A percentile compares a stretch with the other conserved stretches of the same genome.
These are phyloP conservation scores for Ustilago crameri DNA, from an alignment of 1,284 basidiomycete genomes.

Conservation along the genomic window DNA sequence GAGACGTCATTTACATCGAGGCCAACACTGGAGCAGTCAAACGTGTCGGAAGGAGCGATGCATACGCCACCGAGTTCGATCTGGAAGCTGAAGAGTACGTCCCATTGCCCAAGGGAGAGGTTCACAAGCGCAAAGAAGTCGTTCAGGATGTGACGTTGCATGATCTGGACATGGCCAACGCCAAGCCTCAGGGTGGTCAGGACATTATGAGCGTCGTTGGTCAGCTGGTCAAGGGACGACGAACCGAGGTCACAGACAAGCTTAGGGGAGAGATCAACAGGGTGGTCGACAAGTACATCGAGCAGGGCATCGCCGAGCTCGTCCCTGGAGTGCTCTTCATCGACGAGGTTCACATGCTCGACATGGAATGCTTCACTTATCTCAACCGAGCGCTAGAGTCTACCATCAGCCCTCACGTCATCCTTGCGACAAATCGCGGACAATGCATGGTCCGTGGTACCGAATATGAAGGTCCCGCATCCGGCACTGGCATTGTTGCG, in stretches of 20 bases:
- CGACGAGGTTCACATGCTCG: slow-evolving; percentile 99
- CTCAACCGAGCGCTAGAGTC: slow-evolving; percentile 95
- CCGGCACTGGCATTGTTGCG: slow-evolving; percentile 78
- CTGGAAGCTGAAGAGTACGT: slow-evolving; percentile 98
- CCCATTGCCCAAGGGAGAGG: slow-evolving; percentile 95
- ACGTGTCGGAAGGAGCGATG: slow-evolving; percentile 96
- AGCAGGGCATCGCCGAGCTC: slow-evolving; percentile 96
- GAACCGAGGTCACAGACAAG: slow-evolving; percentile 98
- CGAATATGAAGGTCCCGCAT: slow-evolving; percentile 69
- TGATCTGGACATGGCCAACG: slow-evolving; percentile 96
- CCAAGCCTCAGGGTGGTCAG: slow-evolving; percentile 90
- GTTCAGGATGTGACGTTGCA: slow-evolving; percentile 97
- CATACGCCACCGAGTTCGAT: slow-evolving; percentile 98
- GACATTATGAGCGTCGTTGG: slow-evolving; percentile 99
- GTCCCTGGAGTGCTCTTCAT: slow-evolving; percentile 98
- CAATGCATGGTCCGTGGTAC: slow-evolving; percentile 91
- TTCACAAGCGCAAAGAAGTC: slow-evolving; percentile 96
- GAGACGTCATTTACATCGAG: slow-evolving; percentile 97
- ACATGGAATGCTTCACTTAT: slow-evolving; percentile 99
- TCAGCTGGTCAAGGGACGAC: slow-evolving; percentile 89
- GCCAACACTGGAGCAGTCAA: slow-evolving; percentile 94
- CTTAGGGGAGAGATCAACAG: slow-evolving; percentile 94
- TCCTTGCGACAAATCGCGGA: slow-evolving; percentile 95
- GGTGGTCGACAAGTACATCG: slow-evolving; percentile 97
- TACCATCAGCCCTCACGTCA: slow-evolving; percentile 94